phyloP scores from a whole-genome alignment of 352 stramenopile genomes.

The Phytophthora megakarya region DNA sequence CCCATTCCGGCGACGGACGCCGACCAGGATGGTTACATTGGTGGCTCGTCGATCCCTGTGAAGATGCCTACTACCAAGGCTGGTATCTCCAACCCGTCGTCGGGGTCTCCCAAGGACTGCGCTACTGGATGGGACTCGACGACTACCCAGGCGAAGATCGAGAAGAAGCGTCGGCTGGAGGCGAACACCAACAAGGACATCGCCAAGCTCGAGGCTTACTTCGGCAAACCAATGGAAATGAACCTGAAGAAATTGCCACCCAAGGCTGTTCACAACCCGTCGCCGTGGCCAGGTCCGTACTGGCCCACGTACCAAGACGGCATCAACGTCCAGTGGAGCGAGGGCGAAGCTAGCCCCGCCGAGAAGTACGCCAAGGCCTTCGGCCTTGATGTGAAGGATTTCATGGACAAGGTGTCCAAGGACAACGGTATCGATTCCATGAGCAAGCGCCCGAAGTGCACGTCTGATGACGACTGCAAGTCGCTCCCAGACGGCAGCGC shows the following conservation, averaged over 20 bases:
- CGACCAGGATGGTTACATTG: slow-evolving; percentile 19
- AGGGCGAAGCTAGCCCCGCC: slow-evolving; percentile 29
- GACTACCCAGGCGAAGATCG: slow-evolving; percentile 1
- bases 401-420: slow-evolving; percentile 42
- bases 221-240: slow-evolving; percentile 19
- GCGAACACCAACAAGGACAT: slow-evolving; percentile 27
- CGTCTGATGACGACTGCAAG: slow-evolving; percentile 26
- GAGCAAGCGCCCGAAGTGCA: slow-evolving; percentile 15
- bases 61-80: slow-evolving; percentile 15
- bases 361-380: slow-evolving; percentile 51
- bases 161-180: slow-evolving; percentile 31
- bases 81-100: neutral
- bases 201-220: slow-evolving; percentile 27
- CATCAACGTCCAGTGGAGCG: slow-evolving; percentile 50
- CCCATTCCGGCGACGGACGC: neutral
- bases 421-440: slow-evolving; percentile 33
- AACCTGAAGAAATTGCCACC: slow-evolving; percentile 22
- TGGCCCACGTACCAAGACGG: slow-evolving; percentile 61
- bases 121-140: slow-evolving; percentile 24
- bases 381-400: slow-evolving; percentile 29
- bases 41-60: neutral
- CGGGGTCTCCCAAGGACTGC: slow-evolving; percentile 29
- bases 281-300: slow-evolving; percentile 34
- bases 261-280: slow-evolving; percentile 4
- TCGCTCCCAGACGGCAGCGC: slow-evolving; percentile 13